phyloP scores from a whole-genome alignment of 2,329 filamentous ascomycete species.

The Ambrosiella beaveri region DNA sequence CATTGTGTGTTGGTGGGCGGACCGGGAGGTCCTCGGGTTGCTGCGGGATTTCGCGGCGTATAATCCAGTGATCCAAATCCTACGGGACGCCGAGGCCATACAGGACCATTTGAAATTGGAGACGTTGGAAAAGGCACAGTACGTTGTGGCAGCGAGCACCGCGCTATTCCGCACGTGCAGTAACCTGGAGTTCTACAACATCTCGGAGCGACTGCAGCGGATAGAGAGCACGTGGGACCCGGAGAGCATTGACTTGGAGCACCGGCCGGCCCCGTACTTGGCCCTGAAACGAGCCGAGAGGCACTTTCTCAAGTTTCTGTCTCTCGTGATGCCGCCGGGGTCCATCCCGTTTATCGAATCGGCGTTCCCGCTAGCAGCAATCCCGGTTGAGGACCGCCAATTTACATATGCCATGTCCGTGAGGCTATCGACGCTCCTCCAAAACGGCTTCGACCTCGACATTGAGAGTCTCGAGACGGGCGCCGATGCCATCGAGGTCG shows the following conservation, averaged over 20 bases:
- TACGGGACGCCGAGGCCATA: conserved; percentile 47
- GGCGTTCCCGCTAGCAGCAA: conserved; percentile 45
- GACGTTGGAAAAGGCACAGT: conserved; percentile 36
- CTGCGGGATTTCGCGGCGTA: conserved; percentile 44
- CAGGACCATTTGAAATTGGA: conserved; percentile 42
- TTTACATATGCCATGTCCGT: conserved; percentile 54
- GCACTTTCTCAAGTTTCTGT: conserved; percentile 53
- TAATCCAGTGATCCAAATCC: conserved; percentile 54
- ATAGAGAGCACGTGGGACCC: conserved; percentile 8
- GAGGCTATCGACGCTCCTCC: conserved; percentile 37
- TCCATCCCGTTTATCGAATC: conserved; percentile 42
- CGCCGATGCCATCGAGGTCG: conserved; percentile 48
- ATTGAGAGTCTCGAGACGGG: conserved; percentile 49
- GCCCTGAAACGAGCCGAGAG: conserved; percentile 51
- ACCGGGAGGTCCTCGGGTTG: conserved; percentile 41
- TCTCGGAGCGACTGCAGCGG: conserved; percentile 35
- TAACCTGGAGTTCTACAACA: conserved; percentile 62
- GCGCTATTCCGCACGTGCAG: conserved; percentile 47
- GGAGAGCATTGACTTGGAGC: conserved; percentile 18
- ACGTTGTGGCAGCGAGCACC: conserved; percentile 39
- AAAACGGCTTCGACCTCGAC: conserved; percentile 29
- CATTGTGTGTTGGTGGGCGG: conserved; percentile 57
- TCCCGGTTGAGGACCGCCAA: conserved; percentile 40
- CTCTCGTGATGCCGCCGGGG: conserved; percentile 37
- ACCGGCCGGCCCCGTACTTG: conserved; percentile 39